A percentile compares a stretch with the other conserved stretches of the same genome.
Evolutionary conservation across 2,329 filamentous ascomycete species (phyloP).

Genomic region (Achaetomium macrosporum): DNA sequence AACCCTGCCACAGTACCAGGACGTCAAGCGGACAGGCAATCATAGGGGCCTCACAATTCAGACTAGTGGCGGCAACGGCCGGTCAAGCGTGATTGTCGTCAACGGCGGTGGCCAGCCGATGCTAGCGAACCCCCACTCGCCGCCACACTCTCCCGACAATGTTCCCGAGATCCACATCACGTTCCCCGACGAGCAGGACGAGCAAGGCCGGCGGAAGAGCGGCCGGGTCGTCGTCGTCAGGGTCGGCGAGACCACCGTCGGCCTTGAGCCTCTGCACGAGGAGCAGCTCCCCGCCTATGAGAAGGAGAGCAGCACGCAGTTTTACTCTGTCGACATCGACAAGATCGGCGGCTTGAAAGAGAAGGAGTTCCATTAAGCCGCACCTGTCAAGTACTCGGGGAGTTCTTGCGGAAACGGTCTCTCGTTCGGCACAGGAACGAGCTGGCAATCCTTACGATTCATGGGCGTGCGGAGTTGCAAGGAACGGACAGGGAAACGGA

Average conservation of each 20-base stretch:
- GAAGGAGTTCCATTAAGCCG: constrained; percentile 50
- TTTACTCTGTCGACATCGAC: constrained; percentile 92
- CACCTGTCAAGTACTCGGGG: neutral
- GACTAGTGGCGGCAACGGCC: constrained; percentile 46
- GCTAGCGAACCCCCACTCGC: constrained; percentile 67
- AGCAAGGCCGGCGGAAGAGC: constrained; percentile 71
- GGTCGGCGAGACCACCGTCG: constrained; percentile 81
- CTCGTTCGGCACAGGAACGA: constrained; percentile 2
- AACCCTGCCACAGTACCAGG: constrained; percentile 60
- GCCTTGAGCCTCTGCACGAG: constrained; percentile 80
- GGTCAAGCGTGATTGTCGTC: constrained; percentile 69
- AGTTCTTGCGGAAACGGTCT: neutral
- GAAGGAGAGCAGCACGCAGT: constrained; percentile 69
- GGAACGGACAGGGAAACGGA: constrained; percentile 14
- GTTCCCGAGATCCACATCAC: constrained; percentile 97
- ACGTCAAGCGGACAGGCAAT: constrained; percentile 45
- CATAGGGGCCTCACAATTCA: constrained; percentile 52
- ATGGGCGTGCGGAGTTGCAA: constrained; percentile 17
- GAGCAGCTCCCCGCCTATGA: constrained; percentile 82
- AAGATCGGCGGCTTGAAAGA: constrained; percentile 91
- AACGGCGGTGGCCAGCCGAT: constrained; percentile 71
- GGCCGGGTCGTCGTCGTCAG: constrained; percentile 88
- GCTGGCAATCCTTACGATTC: constrained; percentile 14
- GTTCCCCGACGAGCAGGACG: constrained; percentile 92
- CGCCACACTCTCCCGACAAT: constrained; percentile 72